Evolutionary conservation across 1,284 basidiomycete genomes (phyloP).

Genomic region (Lentinus polychrous): DNA sequence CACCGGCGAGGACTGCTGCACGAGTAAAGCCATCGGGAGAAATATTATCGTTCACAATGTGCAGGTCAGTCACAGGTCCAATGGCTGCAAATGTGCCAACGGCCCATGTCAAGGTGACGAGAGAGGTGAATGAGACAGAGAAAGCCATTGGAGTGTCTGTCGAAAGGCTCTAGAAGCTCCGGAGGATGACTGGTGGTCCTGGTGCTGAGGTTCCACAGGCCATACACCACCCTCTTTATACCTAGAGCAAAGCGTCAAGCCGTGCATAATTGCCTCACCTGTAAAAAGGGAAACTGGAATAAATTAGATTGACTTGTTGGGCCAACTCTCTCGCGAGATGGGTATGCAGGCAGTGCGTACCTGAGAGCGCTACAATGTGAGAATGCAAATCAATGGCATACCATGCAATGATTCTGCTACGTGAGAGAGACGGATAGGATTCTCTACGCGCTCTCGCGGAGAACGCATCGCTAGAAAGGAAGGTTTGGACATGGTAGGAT

Average conservation of each 20-base stretch:
- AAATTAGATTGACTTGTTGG: no score
- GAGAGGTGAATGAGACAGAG: neutral
- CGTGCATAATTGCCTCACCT: neutral
- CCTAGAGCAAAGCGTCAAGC: neutral
- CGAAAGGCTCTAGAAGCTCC: neutral
- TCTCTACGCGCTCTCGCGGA: no score
- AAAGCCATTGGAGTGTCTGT: conserved; percentile 1
- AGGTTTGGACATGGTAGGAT: no score
- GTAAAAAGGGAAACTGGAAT: no score
- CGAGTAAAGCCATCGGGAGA: conserved; percentile 26
- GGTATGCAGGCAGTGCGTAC: no score
- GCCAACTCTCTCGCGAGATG: no score
- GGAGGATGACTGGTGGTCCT: neutral
- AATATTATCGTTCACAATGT: conserved; percentile 23
- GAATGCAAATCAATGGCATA: no score
- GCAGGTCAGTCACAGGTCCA: conserved; percentile 20
- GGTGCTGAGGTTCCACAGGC: neutral
- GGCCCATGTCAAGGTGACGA: neutral
- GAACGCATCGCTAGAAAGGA: no score
- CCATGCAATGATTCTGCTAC: no score
- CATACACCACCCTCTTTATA: neutral
- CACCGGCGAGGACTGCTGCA: conserved; percentile 20
- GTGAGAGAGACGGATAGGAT: no score
- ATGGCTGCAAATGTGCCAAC: conserved; percentile 3
- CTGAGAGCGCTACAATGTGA: no score